phyloP scores from a whole-genome alignment of 2,329 filamentous ascomycete genomes.

The Pseudovirgaria hyperparasitica region DNA sequence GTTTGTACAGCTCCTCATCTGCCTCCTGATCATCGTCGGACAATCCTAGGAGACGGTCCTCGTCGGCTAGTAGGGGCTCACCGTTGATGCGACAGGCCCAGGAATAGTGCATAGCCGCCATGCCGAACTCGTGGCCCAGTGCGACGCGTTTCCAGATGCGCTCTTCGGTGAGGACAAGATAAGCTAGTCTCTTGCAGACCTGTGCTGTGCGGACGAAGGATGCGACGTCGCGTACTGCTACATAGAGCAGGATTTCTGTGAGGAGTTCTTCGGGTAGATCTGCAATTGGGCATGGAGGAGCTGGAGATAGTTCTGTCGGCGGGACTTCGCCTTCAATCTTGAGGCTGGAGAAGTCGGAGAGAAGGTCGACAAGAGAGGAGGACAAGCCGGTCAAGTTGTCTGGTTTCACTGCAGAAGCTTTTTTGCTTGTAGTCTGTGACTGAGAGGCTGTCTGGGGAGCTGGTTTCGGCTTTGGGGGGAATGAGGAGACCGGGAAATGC shows the following conservation, averaged over 20 bases:
- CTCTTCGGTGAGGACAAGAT: constrained; percentile 71
- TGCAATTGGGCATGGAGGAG: constrained; percentile 70
- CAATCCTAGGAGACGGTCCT: constrained; percentile 17
- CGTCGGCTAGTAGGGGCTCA: constrained; percentile 24
- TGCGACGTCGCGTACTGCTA: constrained; percentile 63
- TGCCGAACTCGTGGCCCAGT: constrained; percentile 59
- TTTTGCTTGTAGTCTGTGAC: constrained; percentile 9
- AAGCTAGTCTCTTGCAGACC: constrained; percentile 81
- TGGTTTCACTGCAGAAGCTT: constrained; percentile 24
- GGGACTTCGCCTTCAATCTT: constrained; percentile 56
- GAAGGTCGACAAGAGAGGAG: constrained; percentile 52
- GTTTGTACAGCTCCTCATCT: constrained; percentile 1
- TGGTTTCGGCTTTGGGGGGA: constrained; percentile 31
- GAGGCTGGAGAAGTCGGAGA: constrained; percentile 60
- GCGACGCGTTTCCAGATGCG: constrained; percentile 73
- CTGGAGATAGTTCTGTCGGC: constrained; percentile 55
- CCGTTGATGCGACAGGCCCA: constrained; percentile 52
- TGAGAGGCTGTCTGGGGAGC: constrained; percentile 12
- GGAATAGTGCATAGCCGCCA: constrained; percentile 69
- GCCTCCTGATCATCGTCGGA: constrained; percentile 11
- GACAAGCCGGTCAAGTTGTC: constrained; percentile 42
- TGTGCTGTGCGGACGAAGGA: constrained; percentile 62
- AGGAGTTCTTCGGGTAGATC: constrained; percentile 73
- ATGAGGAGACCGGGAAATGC: constrained; percentile 59
- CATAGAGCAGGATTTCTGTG: constrained; percentile 59